Evolutionary conservation across 139 green algal species (phyloP), one percentile per base, ranked within the genome.

Genomic region (Chlorella sp.): DNA sequence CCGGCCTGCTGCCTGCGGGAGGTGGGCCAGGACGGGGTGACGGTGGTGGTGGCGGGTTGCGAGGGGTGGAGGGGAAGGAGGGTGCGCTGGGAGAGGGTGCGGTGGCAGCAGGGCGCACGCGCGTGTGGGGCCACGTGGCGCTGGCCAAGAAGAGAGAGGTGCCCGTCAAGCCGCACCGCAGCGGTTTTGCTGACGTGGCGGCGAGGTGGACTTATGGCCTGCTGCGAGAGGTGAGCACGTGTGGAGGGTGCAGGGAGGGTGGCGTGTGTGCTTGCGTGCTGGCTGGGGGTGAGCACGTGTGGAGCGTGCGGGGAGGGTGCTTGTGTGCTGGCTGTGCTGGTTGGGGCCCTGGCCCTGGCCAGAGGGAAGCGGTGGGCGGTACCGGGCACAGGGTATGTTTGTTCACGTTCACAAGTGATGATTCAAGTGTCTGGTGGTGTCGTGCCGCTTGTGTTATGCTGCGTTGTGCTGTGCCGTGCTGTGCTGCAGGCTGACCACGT

Each of bases 131-230:
- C 1, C 74, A 67, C 1, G 66, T 62, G n/a, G 66, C 74, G n/a
- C 66, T 81, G 67, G n/a, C 59, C 0, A 78, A 76, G 34, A 72
- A 50, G 34, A 6, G 3, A 6, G 49, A 75, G 66, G 31, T 59
- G 49, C 55, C 36, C 36, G 35, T 1, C 2, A 30, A 35, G 55
- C 27, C 22, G 24, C 31, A 32, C 20, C 70, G 80, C 35, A 89
- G 89, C 72, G 55, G 71, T 49, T 89, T 90, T 51, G 71, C 71
- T 1, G 72, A 71, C 14, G 78, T 93, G 22, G 87, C 85, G 6
- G 70, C 91, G 42, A 77, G 86, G 29, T 95, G 90, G 90, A 75
- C 86, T 0, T 70, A 82, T 0, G 79, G 71, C 6, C 77, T 95
- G 67, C 83, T 95, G 29, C 32, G 59, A 5, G 73, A 78, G 55